These are phyloP conservation scores for Emergomyces africanus DNA, from an alignment of 2,329 filamentous ascomycete species.

Conservation along the genomic window DNA sequence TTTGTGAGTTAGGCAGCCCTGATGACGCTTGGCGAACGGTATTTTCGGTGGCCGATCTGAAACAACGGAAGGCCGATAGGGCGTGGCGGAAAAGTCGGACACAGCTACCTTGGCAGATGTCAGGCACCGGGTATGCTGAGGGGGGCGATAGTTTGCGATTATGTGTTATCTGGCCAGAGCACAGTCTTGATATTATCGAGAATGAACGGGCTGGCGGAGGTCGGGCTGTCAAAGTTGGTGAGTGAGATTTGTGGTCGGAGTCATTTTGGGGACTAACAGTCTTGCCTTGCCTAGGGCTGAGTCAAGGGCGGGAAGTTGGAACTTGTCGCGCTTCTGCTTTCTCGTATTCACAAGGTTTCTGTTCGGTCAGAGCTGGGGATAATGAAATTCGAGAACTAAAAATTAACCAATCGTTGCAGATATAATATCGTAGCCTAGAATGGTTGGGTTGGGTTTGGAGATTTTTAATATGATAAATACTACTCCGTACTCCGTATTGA, in stretches of 20 bases:
- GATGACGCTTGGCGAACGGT: background rate
- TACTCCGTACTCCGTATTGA: too few species aligned
- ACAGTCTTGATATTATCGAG: background rate
- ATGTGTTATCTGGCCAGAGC: background rate
- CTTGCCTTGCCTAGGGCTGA: background rate
- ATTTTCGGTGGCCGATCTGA: background rate
- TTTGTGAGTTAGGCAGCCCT: background rate
- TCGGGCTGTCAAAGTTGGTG: background rate
- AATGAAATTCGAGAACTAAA: background rate
- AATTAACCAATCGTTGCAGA: background rate
- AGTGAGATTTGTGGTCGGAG: background rate
- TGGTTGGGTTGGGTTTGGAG: background rate
- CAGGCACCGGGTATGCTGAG: background rate
- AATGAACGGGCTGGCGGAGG: background rate
- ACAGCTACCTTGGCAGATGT: background rate
- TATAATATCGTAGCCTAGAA: background rate
- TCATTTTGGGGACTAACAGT: background rate
- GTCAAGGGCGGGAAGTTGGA: background rate
- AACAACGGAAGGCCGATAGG: background rate
- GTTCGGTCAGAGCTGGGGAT: background rate
- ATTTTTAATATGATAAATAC: background rate
- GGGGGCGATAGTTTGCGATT: background rate
- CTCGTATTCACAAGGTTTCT: background rate
- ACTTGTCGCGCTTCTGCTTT: background rate
- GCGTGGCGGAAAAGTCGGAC: background rate